Conservation (phyloP, 2,329 filamentous ascomycete species). For the Penicillium aurantiogriseum region DNA sequence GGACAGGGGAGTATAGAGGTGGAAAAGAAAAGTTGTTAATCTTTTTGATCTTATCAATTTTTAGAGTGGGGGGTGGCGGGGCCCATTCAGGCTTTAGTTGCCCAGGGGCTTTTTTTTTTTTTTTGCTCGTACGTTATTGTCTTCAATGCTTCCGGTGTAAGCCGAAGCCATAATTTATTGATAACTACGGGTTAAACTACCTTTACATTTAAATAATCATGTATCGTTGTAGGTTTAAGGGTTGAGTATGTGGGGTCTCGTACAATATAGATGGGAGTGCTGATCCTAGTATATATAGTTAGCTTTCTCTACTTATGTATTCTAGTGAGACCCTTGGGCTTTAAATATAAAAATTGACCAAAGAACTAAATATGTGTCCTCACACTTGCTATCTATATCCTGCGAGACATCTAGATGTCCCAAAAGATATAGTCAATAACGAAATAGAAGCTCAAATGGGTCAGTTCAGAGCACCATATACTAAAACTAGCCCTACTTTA, state of each 20-base stretch:
- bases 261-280: neutral
- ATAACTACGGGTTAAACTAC: too few species aligned
- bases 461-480: too few species aligned
- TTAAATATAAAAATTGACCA: neutral
- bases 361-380: neutral
- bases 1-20: conserved; percentile 1
- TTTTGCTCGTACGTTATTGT: conserved; percentile 8
- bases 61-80: conserved; percentile 41
- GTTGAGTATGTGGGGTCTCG: neutral
- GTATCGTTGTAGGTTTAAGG: neutral
- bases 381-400: too few species aligned
- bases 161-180: neutral
- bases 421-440: neutral
- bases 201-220: neutral
- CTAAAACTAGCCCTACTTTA: neutral
- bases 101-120: neutral
- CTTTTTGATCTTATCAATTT: conserved; percentile 42
- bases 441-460: neutral
- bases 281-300: neutral
- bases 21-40: conserved; percentile 18
- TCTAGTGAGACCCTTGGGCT: neutral
- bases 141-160: neutral
- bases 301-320: neutral
- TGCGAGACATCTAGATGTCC: neutral
- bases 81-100: conserved; percentile 10